A percentile compares a stretch with the other conserved stretches of the same genome.
Evolutionary conservation across 352 stramenopile species (phyloP).

Genomic region (Pythium biforme): DNA sequence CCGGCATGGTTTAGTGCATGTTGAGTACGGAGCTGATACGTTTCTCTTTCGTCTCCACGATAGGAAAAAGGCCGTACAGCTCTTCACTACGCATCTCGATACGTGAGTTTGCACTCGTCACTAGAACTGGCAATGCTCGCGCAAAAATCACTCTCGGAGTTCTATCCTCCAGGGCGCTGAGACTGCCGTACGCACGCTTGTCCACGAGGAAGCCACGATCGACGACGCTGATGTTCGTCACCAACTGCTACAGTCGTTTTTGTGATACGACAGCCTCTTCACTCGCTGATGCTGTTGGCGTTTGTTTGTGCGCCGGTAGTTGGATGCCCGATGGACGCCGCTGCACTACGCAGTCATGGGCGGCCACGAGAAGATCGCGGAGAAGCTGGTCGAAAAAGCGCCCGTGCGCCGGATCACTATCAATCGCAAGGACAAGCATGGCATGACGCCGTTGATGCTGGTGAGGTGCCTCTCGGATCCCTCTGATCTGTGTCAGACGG

Average conservation of each 20-base stretch:
- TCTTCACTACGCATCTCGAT: slow-evolving; percentile 70
- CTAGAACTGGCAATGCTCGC: background rate
- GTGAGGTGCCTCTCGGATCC: slow-evolving; percentile 25
- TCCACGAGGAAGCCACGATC: slow-evolving; percentile 73
- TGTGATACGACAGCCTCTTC: background rate
- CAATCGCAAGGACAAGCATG: slow-evolving; percentile 79
- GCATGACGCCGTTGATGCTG: slow-evolving; percentile 77
- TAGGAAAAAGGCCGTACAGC: slow-evolving; percentile 77
- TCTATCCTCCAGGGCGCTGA: slow-evolving; percentile 41
- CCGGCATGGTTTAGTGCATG: too few relatives aligned
- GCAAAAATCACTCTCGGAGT: background rate
- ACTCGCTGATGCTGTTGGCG: background rate
- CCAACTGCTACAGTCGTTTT: background rate
- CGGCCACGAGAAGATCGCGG: slow-evolving; percentile 52
- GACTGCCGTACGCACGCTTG: slow-evolving; percentile 47
- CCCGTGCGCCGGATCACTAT: slow-evolving; percentile 75
- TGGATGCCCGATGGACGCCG: slow-evolving; percentile 80
- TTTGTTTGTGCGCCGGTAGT: slow-evolving; percentile 22
- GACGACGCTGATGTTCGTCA: slow-evolving; percentile 72
- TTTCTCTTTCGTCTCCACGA: background rate
- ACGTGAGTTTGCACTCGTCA: slow-evolving; percentile 33
- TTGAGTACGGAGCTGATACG: background rate
- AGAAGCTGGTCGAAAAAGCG: slow-evolving; percentile 60
- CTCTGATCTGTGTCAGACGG: background rate
- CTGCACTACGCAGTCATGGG: slow-evolving; percentile 81